Evolutionary conservation across 2,329 filamentous ascomycete species (phyloP).

Genomic region (Xylariales sp.): DNA sequence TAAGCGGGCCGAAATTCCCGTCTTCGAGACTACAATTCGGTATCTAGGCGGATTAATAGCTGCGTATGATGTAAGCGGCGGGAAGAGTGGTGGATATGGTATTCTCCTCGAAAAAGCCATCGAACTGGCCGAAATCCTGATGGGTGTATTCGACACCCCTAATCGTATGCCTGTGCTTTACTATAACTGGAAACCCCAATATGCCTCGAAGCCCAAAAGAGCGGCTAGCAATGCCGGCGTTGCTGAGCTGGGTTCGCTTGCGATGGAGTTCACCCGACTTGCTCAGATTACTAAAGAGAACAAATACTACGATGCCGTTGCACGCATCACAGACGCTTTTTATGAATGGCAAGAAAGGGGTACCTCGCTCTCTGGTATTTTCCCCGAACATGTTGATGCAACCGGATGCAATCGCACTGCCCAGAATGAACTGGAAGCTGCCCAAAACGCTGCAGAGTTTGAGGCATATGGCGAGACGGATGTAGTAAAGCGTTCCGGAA

Average conservation of each 20-base stretch:
- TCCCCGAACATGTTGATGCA: slow-evolving; percentile 81
- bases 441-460: slow-evolving; percentile 43
- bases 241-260: slow-evolving; percentile 82
- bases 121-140: slow-evolving; percentile 77
- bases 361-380: slow-evolving; percentile 80
- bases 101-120: slow-evolving; percentile 77
- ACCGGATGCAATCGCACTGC: slow-evolving; percentile 78
- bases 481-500: slow-evolving; percentile 24
- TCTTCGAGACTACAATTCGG: slow-evolving; percentile 92
- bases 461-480: slow-evolving; percentile 28
- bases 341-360: slow-evolving; percentile 77
- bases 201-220: slow-evolving; percentile 70
- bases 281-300: slow-evolving; percentile 84
- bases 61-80: slow-evolving; percentile 87
- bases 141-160: slow-evolving; percentile 83
- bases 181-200: slow-evolving; percentile 79
- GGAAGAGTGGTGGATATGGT: slow-evolving; percentile 64
- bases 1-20: slow-evolving; percentile 75
- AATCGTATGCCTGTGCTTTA: slow-evolving; percentile 91
- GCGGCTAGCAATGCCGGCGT: slow-evolving; percentile 68
- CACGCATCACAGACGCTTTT: slow-evolving; percentile 84
- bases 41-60: slow-evolving; percentile 88
- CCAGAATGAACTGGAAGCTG: slow-evolving; percentile 52
- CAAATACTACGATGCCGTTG: slow-evolving; percentile 91
- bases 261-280: slow-evolving; percentile 88